Evolutionary conservation across 164 flowering plant species (phyloP).

Genomic region (Tetrastigma voinierianum): DNA sequence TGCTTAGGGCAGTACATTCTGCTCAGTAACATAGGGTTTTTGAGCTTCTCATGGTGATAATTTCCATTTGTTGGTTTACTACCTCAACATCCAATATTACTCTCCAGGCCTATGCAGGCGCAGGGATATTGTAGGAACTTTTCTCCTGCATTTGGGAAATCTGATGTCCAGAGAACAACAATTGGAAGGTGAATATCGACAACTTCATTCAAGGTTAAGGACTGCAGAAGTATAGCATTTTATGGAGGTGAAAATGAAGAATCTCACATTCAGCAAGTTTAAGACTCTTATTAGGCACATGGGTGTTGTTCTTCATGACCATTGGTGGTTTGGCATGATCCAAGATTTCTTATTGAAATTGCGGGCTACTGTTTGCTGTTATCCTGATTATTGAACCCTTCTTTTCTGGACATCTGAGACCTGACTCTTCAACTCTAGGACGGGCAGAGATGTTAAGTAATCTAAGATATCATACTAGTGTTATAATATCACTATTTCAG

Average conservation of each 20-base stretch:
- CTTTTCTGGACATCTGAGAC: constrained; percentile 84
- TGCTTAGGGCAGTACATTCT: neutral
- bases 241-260: constrained; percentile 97
- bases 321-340: constrained; percentile 99
- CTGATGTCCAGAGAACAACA: constrained; percentile 95
- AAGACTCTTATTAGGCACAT: constrained; percentile 65
- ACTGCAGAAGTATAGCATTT: constrained; percentile 98
- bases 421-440: constrained; percentile 86
- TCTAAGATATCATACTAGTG: constrained; percentile 97
- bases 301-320: constrained; percentile 84
- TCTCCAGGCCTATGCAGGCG: constrained; percentile 90
- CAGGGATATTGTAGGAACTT: constrained; percentile 73
- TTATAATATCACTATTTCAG: constrained; percentile 90
- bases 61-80: constrained; percentile 3
- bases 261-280: constrained; percentile 84
- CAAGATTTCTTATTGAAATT: constrained; percentile 95
- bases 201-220: constrained; percentile 92
- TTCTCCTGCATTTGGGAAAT: constrained; percentile 95
- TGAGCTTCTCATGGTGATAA: neutral
- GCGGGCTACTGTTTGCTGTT: constrained; percentile 97
- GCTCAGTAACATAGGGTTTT: neutral
- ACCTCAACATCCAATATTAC: constrained; percentile 7
- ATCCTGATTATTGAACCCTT: constrained; percentile 96
- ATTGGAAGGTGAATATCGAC: constrained; percentile 95
- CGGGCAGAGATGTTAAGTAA: constrained; percentile 99